Evolutionary conservation across 2,329 filamentous ascomycete genomes (phyloP), one percentile per base, ranked within the genome.

Genomic region (Penicillium olsonii): DNA sequence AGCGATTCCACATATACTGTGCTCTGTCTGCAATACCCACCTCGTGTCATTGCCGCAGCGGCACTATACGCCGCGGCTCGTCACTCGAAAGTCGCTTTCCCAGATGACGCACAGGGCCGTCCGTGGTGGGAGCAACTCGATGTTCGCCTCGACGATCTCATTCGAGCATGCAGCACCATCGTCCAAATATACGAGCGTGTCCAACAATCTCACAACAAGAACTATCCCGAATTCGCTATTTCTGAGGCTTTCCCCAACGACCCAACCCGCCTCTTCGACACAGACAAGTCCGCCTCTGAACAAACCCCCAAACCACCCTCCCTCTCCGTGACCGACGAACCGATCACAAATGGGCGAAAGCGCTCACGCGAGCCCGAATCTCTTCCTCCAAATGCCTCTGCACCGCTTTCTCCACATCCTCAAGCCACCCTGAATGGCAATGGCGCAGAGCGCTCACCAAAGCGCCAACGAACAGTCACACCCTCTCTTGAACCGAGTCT

Each of bases 1-100:
- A 96, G 95, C 67, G 94, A 99, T 71, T 88, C 87, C 17, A 88
- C 85, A 57, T 83, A 92, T 52, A 97, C 92, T 1, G 83, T 87
- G 34, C 78, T 97, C 41, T 95, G 92, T 52, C 80, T 99, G 3
- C 78, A 95, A 24, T 87, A 92, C 68, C 84, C 84, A 17, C 84
- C 90, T 14, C 83, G 85, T 34, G 89, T 90, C 33, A 88, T 97
- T 45, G 91, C 92, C 14, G 87, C 92, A 26, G 87, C 85, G 20
- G 87, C 91, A 15, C 82, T 99, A 20, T 96, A 95, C 72, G 94
- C 92, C 52, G 90, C 89, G 5, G 88, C 89, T 50, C 84, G 85
- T 37, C 86, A 91, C 62, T 87, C 84, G 26, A 79, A 83, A 29
- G 79, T 90, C 27, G 81, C 79, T n/a, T 85, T 97, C 47, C 75